These are phyloP conservation scores for Tricholoma flavovirens DNA, from an alignment of 768 basidiomycete genomes.

Conservation along the genomic window DNA sequence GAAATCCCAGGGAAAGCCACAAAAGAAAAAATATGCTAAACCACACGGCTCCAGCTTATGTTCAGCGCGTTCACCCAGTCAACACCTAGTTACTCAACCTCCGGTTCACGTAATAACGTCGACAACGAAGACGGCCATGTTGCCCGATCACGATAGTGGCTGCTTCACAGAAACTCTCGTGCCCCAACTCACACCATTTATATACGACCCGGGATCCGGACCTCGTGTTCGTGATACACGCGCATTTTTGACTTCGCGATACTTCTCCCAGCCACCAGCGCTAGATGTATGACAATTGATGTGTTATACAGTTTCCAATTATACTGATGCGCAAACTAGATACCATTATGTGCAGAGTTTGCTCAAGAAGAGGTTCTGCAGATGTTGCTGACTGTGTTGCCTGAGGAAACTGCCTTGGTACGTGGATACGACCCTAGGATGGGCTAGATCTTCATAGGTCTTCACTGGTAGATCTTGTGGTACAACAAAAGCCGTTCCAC, in stretches of 20 bases:
- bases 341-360: conserved; percentile 71
- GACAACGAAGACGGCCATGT: background rate
- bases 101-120: background rate
- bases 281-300: conserved; percentile 33
- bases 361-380: conserved; percentile 69
- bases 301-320: background rate
- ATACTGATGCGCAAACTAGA: conserved; percentile 20
- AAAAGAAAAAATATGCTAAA: conserved; percentile 27
- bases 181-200: conserved; percentile 46
- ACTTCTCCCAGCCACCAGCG: conserved; percentile 62
- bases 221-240: conserved; percentile 65
- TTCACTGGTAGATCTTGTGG: conserved; percentile 59
- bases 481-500: conserved; percentile 76
- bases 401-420: conserved; percentile 69
- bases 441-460: background rate
- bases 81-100: conserved; percentile 13
- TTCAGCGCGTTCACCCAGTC: conserved; percentile 15
- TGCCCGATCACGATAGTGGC: background rate
- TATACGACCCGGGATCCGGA: conserved; percentile 75
- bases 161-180: conserved; percentile 14
- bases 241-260: conserved; percentile 58
- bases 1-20: conserved; percentile 32
- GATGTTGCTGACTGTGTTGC: conserved; percentile 64
- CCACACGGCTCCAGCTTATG: conserved; percentile 14
- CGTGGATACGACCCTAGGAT: conserved; percentile 17